Percentiles rank a stretch among this genome's conserved stretches.
phyloP scores from a whole-genome alignment of 225 moss, liverwort and hornwort species.

The Climacium dendroides region DNA sequence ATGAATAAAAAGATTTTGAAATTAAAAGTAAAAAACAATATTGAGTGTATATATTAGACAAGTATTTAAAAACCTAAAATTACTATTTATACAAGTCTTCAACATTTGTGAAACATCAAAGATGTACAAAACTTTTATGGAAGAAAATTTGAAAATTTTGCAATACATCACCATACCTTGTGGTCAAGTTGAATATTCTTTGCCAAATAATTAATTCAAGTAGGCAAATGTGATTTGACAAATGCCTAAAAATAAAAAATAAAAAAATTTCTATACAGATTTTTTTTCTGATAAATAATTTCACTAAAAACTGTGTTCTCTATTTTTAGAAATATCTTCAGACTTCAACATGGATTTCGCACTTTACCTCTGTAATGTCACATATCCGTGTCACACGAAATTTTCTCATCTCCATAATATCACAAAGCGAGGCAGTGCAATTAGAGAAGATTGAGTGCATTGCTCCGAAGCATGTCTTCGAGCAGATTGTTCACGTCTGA shows the following conservation, averaged over 20 bases:
- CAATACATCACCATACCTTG: accelerated
- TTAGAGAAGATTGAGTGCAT: not conserved
- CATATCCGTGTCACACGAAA: not conserved
- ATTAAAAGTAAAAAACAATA: accelerated
- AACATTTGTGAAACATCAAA: not conserved
- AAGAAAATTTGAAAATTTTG: not conserved
- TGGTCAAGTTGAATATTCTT: not conserved
- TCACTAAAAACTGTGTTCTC: not conserved
- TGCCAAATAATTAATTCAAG: not conserved
- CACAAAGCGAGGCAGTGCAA: not conserved
- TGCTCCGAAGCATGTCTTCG: not conserved
- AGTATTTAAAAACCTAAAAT: too few species aligned
- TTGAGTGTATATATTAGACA: too few species aligned
- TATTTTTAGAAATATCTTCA: not conserved
- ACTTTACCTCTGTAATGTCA: not conserved
- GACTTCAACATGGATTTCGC: not conserved
- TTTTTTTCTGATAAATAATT: not conserved
- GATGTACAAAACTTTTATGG: accelerated
- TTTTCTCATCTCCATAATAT: not conserved
- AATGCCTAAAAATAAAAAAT: not conserved
- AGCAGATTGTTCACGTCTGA: not conserved
- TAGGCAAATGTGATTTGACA: not conserved
- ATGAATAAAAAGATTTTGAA: not conserved
- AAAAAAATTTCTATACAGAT: too few species aligned
- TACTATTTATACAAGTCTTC: not conserved